Evolutionary conservation across 345 rosid species (phyloP).

Genomic region (Kandelia obovata): DNA sequence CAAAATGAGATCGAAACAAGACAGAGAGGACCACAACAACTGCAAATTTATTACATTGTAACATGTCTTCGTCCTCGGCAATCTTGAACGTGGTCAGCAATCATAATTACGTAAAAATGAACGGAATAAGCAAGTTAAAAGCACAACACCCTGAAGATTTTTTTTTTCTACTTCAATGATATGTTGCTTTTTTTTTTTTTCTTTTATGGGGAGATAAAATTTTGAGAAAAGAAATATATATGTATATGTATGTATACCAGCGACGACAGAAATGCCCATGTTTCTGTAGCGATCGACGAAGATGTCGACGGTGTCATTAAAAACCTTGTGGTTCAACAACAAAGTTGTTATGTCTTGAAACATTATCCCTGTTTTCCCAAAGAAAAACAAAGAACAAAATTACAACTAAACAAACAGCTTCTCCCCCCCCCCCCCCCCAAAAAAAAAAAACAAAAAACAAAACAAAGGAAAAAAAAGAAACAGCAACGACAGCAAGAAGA

Average conservation of each 20-base stretch:
- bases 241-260: conserved; percentile 41
- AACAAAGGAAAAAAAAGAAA: not conserved
- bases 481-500: too few species aligned
- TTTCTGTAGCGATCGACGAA: conserved; percentile 89
- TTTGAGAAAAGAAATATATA: not conserved
- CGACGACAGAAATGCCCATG: conserved; percentile 86
- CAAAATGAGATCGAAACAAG: too few species aligned
- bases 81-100: too few species aligned
- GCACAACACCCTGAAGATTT: too few species aligned
- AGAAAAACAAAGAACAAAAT: not conserved
- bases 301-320: conserved; percentile 79
- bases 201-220: not conserved
- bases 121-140: too few species aligned
- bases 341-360: conserved; percentile 94
- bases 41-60: not conserved
- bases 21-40: too few species aligned
- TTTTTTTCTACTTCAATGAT: too few species aligned
- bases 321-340: conserved; percentile 82
- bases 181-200: too few species aligned
- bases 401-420: not conserved
- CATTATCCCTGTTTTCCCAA: conserved; percentile 62
- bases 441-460: not conserved
- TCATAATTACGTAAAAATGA: too few species aligned
- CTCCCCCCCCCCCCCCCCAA: not conserved
- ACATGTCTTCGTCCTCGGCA: not conserved